These are phyloP conservation scores for Daldinia childiae DNA, from an alignment of 495 filamentous ascomycete species.

Conservation along the genomic window DNA sequence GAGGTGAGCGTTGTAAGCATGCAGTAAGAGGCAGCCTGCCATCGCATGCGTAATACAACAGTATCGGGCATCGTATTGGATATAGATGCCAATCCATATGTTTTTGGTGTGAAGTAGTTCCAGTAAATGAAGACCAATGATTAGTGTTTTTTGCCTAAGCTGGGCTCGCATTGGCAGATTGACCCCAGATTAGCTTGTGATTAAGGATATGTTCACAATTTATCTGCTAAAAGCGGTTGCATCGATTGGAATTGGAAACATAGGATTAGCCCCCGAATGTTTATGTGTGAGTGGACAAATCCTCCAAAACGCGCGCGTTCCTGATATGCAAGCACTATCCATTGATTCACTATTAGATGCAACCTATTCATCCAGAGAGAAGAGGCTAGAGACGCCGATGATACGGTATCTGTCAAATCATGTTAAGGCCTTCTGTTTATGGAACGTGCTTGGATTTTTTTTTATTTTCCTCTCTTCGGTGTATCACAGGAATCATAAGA, in stretches of 20 bases:
- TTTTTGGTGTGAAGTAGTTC: constrained; percentile 29
- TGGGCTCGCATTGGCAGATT: constrained; percentile 43
- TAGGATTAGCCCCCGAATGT: constrained; percentile 30
- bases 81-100: constrained; percentile 18
- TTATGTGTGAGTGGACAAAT: constrained; percentile 34
- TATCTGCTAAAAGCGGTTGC: constrained; percentile 44
- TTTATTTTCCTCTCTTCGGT: constrained; percentile 12
- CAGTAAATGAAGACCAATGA: constrained; percentile 39
- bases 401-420: constrained; percentile 29
- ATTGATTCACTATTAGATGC: constrained; percentile 28
- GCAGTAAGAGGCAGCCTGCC: constrained; percentile 40
- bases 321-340: constrained; percentile 43
- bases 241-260: constrained; percentile 42
- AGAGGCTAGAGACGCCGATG: constrained; percentile 31
- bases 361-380: constrained; percentile 39
- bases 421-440: constrained; percentile 25
- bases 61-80: constrained; percentile 38
- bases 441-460: constrained; percentile 14
- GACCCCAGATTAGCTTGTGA: constrained; percentile 41
- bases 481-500: constrained; percentile 31
- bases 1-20: constrained; percentile 37
- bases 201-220: constrained; percentile 33
- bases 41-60: constrained; percentile 32
- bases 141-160: constrained; percentile 40
- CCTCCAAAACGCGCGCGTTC: constrained; percentile 44